A percentile compares a stretch with the other conserved stretches of the same genome.
phyloP scores from a whole-genome alignment of 2,329 filamentous ascomycete species.

The Ustilaginoidea virens region DNA sequence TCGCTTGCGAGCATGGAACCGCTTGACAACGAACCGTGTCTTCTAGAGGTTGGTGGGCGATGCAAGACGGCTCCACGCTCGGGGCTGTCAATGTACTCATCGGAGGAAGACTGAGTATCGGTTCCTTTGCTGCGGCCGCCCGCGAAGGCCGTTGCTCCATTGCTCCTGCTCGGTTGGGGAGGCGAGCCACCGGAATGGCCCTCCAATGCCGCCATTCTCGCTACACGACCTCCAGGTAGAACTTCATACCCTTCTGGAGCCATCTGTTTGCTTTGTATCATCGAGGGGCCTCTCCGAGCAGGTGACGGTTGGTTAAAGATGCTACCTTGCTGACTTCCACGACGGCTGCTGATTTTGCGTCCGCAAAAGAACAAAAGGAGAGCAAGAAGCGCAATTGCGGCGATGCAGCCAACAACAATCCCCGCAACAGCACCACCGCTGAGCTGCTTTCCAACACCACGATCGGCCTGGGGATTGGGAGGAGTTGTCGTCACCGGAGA shows the following conservation, averaged over 20 bases:
- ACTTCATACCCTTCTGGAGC: conserved; percentile 50
- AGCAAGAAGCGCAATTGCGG: conserved; percentile 54
- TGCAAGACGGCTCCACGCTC: conserved; percentile 41
- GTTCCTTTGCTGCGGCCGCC: conserved; percentile 26
- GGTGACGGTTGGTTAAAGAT: conserved; percentile 86
- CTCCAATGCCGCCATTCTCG: conserved; percentile 90
- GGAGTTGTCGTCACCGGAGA: conserved; percentile 13
- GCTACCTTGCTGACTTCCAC: conserved; percentile 49
- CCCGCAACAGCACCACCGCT: conserved; percentile 85
- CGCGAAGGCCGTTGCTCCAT: conserved; percentile 28
- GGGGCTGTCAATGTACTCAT: conserved; percentile 57
- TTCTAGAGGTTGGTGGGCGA: conserved; percentile 46
- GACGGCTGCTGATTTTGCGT: conserved; percentile 29
- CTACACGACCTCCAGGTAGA: conserved; percentile 75
- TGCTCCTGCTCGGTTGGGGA: conserved; percentile 30
- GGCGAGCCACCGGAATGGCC: conserved; percentile 50
- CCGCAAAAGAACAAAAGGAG: conserved; percentile 56
- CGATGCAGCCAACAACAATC: conserved; percentile 68
- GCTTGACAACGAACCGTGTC: conserved; percentile 82
- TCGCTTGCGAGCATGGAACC: conserved; percentile 58
- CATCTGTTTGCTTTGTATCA: conserved; percentile 21
- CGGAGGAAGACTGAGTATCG: conserved; percentile 52
- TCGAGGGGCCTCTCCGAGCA: conserved; percentile 32
- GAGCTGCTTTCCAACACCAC: conserved; percentile 28
- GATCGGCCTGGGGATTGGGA: not conserved